Conservation (phyloP, 495 filamentous ascomycete genomes). For the Staphylotrichum longicolle region DNA sequence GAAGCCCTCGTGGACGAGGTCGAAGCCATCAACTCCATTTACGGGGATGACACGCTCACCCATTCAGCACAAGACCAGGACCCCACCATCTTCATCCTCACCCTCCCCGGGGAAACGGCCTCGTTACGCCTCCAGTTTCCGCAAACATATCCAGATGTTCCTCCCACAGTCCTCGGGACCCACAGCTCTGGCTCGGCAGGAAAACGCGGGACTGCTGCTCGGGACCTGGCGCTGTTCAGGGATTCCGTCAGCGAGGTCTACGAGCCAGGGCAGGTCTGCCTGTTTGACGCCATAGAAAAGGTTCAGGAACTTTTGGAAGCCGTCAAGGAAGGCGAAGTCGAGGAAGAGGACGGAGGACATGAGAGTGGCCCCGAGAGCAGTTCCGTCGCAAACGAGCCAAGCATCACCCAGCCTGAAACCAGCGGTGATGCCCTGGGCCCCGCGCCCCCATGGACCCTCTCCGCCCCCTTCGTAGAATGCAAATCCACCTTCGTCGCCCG, state of each 20-base stretch:
- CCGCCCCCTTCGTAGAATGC: conserved; percentile 69
- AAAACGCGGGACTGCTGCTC: conserved; percentile 66
- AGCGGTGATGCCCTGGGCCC: not conserved
- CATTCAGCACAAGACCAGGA: conserved; percentile 30
- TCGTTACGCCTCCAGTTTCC: conserved; percentile 68
- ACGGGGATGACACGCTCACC: conserved; percentile 64
- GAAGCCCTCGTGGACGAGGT: conserved; percentile 82
- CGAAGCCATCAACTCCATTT: conserved; percentile 91
- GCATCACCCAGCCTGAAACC: not conserved
- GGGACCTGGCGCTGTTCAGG: conserved; percentile 62
- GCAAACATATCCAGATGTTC: conserved; percentile 63
- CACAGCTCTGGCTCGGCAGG: conserved; percentile 54
- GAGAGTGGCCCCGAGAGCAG: not conserved
- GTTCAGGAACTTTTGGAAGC: conserved; percentile 38
- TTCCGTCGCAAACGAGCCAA: no score
- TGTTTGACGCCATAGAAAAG: conserved; percentile 83
- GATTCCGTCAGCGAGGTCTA: conserved; percentile 64
- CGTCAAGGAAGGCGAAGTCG: conserved; percentile 18
- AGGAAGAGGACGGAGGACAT: not conserved
- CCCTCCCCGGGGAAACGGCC: conserved; percentile 45
- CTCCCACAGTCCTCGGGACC: conserved; percentile 68
- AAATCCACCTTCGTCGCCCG: conserved; percentile 88
- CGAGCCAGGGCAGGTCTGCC: conserved; percentile 71
- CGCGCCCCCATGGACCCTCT: conserved; percentile 67
- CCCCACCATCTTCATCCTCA: conserved; percentile 49